These are phyloP conservation scores for Oryza glaberrima DNA, from an alignment of 176 grass and related monocot genomes.

Conservation along the genomic window DNA sequence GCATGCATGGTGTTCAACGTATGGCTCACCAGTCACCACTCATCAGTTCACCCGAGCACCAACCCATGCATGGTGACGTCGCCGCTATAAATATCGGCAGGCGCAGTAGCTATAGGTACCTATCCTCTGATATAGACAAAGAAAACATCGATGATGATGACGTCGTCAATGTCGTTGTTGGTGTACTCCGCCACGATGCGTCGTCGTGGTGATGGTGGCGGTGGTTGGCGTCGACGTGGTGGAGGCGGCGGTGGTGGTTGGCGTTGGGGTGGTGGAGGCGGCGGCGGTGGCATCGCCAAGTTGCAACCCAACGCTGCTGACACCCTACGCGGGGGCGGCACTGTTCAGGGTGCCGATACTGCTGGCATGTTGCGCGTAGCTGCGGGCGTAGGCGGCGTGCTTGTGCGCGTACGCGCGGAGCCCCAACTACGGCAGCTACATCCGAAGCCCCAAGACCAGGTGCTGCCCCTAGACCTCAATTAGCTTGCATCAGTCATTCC, in stretches of 20 bases:
- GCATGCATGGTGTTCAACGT: not conserved
- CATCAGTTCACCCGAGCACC: too few species aligned
- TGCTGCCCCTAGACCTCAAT: not conserved
- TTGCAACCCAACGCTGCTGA: slow-evolving; percentile 43
- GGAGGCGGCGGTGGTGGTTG: too few species aligned
- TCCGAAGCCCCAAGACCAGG: slow-evolving; percentile 34
- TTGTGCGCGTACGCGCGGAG: slow-evolving; percentile 45
- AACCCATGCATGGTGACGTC: too few species aligned
- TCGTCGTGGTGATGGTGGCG: too few species aligned
- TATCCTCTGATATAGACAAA: too few species aligned
- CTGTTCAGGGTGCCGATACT: not conserved
- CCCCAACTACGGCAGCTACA: slow-evolving; percentile 45
- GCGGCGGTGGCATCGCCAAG: not conserved
- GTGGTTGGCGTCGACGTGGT: too few species aligned
- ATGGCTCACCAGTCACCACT: too few species aligned
- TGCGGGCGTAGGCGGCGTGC: slow-evolving; percentile 37
- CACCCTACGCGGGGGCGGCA: slow-evolving; percentile 38
- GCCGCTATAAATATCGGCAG: not conserved
- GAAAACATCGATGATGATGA: too few species aligned
- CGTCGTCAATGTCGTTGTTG: too few species aligned
- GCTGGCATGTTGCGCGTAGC: slow-evolving; percentile 37
- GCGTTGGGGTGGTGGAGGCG: not conserved
- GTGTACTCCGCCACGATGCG: too few species aligned
- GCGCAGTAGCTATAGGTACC: too few species aligned
- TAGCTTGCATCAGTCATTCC: not conserved